Evolutionary conservation across 1,284 basidiomycete genomes (phyloP), one percentile per base, ranked within the genome.

Genomic region (Grifola frondosa): DNA sequence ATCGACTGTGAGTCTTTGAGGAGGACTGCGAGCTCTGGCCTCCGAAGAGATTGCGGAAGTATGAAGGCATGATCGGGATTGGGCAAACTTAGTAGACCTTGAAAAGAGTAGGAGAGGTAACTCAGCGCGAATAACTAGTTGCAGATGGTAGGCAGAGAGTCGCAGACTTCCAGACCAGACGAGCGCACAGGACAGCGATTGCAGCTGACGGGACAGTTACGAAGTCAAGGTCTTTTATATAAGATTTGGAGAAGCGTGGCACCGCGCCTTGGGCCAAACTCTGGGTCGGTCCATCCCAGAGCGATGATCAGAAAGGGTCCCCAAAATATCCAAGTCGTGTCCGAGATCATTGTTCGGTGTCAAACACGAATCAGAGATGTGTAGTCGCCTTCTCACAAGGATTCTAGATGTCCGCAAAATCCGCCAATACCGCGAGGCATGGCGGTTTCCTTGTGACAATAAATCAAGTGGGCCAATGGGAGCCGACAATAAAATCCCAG

Each of bases 21-120:
- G 57, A 48, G 39, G 50, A 49, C 34, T 52, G 49, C 37, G 54
- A 48, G 34, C 51, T 46, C 23, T 52, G 43, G 46, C 54, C 56
- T 32, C 67, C 66, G 52, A 70, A 70, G 50, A 66, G 49, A 42
- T 49, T 67, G 44, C 68, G 68, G 37, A 70, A 54, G 58, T 65
- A 62, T 15, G 67, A 60, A 37, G 67, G 58, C 67, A 69, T 69
- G 38, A 46, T 38, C 12, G 29, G n/a, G 23, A 32, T 19, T 32
- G 17, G 38, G 16, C 35, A 20, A 37, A 30, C 12, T 48, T 49
- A 46, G 42, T 40, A 37, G 37, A 46, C 42, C 38, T 37, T 40
- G 40, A 40, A 32, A 28, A 37, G 30, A 23, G 35, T 30, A 25
- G 37, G 30, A 33, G 30, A 15, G n/a, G 38, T 31, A 40, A 23